These are phyloP conservation scores for Recurvomyces mirabilis DNA, from an alignment of 495 filamentous ascomycete species.

Conservation along the genomic window DNA sequence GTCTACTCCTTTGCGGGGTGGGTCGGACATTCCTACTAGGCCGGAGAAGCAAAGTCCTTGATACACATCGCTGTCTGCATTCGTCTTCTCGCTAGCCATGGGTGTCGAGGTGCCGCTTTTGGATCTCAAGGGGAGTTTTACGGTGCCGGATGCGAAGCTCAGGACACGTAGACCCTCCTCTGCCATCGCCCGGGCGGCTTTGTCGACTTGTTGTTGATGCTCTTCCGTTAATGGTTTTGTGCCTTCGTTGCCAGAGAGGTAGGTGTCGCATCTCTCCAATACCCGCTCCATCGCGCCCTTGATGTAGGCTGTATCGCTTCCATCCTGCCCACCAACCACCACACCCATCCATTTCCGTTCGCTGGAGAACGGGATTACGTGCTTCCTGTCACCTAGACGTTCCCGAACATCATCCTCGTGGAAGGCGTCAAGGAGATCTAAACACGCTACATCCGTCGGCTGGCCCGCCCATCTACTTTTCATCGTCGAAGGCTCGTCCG, in stretches of 20 bases:
- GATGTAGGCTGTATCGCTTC: conserved; percentile 67
- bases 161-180: conserved; percentile 82
- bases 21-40: conserved; percentile 93
- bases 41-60: conserved; percentile 79
- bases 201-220: conserved; percentile 58
- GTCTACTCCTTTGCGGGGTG: conserved; percentile 78
- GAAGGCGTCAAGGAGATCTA: conserved; percentile 82
- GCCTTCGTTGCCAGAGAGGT: conserved; percentile 73
- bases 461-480: conserved; percentile 93
- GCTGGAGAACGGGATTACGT: conserved; percentile 89
- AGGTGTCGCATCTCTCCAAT: conserved; percentile 77
- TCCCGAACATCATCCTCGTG: conserved; percentile 85
- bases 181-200: conserved; percentile 85
- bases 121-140: conserved; percentile 26
- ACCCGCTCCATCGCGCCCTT: conserved; percentile 91
- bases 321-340: conserved; percentile 46
- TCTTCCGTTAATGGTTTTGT: conserved; percentile 77
- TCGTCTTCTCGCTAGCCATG: background rate
- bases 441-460: conserved; percentile 88
- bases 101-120: conserved; percentile 38
- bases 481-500: conserved; percentile 42
- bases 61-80: conserved; percentile 58
- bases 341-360: conserved; percentile 99
- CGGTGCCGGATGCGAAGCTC: conserved; percentile 74
- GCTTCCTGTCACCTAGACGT: conserved; percentile 61